phyloP scores from a whole-genome alignment of 345 rosid genomes.

The Raphanus raphanistrum region DNA sequence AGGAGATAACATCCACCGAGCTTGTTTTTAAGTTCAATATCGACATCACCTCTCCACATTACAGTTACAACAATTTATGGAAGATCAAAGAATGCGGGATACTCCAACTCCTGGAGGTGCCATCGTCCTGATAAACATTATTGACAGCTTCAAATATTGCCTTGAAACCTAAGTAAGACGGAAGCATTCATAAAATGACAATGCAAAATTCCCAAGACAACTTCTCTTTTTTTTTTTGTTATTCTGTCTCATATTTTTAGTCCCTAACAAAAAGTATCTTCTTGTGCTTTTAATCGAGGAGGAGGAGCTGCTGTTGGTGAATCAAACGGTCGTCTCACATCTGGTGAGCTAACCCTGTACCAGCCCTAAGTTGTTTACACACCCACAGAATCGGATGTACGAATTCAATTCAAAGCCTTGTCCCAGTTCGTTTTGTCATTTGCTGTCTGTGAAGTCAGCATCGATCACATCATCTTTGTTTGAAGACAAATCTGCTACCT shows the following conservation, averaged over 20 bases:
- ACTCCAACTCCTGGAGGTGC: not conserved
- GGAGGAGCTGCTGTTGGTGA: too few relatives aligned
- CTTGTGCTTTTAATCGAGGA: too few relatives aligned
- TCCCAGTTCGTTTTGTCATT: constrained; percentile 19
- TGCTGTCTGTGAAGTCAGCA: constrained; percentile 89
- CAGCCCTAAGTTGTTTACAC: too few relatives aligned
- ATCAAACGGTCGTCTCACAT: too few relatives aligned
- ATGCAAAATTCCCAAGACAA: not conserved
- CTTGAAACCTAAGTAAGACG: not conserved
- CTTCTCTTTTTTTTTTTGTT: too few relatives aligned
- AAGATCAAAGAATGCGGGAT: not conserved
- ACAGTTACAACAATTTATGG: not conserved
- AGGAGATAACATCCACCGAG: not conserved
- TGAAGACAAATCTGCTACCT: constrained; percentile 35
- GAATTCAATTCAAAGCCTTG: not conserved
- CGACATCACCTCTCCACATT: too few relatives aligned
- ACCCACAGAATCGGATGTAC: too few relatives aligned
- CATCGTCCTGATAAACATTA: too few relatives aligned
- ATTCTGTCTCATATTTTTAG: too few relatives aligned
- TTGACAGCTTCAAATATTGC: not conserved
- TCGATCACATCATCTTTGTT: constrained; percentile 79
- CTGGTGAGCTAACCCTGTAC: too few relatives aligned
- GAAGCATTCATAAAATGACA: not conserved
- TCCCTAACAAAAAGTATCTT: too few relatives aligned
- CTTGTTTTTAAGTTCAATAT: not conserved